These are phyloP conservation scores for Prunus salicina DNA, from an alignment of 306 rosid genomes.

Conservation along the genomic window DNA sequence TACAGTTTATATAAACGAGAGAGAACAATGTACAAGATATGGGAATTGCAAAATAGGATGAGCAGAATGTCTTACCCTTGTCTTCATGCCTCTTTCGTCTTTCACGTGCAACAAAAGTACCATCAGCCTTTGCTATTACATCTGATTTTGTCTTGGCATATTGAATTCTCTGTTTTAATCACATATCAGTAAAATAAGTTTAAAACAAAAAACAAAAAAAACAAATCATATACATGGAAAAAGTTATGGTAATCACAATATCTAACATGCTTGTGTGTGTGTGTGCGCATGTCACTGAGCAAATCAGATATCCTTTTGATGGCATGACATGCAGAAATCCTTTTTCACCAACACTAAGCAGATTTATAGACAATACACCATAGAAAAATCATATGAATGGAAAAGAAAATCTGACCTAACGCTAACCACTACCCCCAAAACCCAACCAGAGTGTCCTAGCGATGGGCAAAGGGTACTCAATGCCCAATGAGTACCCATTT, in stretches of 20 bases:
- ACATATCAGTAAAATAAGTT: not conserved
- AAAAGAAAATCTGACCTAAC: not conserved
- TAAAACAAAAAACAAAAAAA: not conserved
- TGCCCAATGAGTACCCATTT: too few relatives aligned
- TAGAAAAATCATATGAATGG: not conserved
- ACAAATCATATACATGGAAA: constrained; percentile 8
- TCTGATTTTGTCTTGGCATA: constrained; percentile 93
- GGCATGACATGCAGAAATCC: not conserved
- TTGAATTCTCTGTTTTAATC: constrained; percentile 67
- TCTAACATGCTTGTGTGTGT: not conserved
- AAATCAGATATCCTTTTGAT: not conserved
- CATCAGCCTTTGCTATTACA: constrained; percentile 75
- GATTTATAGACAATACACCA: not conserved
- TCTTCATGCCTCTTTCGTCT: constrained; percentile 85
- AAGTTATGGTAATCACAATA: not conserved
- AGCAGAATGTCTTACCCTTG: constrained; percentile 46
- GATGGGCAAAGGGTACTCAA: too few relatives aligned
- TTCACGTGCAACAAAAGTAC: constrained; percentile 84
- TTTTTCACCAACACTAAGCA: not conserved
- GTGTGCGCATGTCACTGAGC: not conserved
- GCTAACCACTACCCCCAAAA: not conserved
- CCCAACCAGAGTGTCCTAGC: not conserved
- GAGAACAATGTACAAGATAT: not conserved
- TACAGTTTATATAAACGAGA: not conserved
- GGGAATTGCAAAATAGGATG: not conserved